These are phyloP conservation scores for Agrocybe praecox DNA, from an alignment of 768 basidiomycete species.

Conservation along the genomic window DNA sequence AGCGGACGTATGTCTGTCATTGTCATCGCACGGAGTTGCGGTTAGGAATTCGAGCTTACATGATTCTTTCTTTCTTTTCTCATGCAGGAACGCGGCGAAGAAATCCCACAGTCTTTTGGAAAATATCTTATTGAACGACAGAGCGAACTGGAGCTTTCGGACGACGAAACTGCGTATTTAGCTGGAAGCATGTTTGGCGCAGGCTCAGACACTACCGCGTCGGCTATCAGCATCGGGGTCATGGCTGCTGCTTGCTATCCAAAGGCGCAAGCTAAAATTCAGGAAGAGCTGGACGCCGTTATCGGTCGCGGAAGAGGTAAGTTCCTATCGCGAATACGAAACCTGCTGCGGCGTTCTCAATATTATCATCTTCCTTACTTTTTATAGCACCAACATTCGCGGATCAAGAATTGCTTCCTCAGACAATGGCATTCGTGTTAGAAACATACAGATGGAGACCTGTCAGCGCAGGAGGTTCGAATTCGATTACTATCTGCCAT, in stretches of 20 bases:
- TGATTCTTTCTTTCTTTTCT: neutral
- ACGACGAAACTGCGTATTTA: slow-evolving; percentile 63
- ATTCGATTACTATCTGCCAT: neutral
- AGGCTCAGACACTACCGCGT: slow-evolving; percentile 66
- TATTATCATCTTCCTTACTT: neutral
- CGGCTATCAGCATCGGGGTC: slow-evolving; percentile 56
- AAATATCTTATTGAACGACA: slow-evolving; percentile 62
- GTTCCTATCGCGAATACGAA: slow-evolving; percentile 3
- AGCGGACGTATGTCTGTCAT: too few species aligned
- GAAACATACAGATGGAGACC: slow-evolving; percentile 56
- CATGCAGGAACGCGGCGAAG: slow-evolving; percentile 31
- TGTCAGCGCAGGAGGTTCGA: slow-evolving; percentile 46
- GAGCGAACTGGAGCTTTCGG: slow-evolving; percentile 50
- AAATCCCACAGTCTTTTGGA: slow-evolving; percentile 50
- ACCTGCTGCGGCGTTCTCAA: neutral
- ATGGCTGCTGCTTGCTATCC: slow-evolving; percentile 62
- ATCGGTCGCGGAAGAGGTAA: slow-evolving; percentile 47
- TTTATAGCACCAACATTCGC: slow-evolving; percentile 37
- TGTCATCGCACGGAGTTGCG: too few species aligned
- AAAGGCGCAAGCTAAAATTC: slow-evolving; percentile 49
- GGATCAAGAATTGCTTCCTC: slow-evolving; percentile 44
- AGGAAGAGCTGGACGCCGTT: slow-evolving; percentile 56
- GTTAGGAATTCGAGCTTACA: neutral
- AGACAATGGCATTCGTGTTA: slow-evolving; percentile 50
- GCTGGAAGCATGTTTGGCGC: slow-evolving; percentile 69